phyloP scores from a whole-genome alignment of 202 grass and related monocot genomes.

The Zizania palustris region DNA sequence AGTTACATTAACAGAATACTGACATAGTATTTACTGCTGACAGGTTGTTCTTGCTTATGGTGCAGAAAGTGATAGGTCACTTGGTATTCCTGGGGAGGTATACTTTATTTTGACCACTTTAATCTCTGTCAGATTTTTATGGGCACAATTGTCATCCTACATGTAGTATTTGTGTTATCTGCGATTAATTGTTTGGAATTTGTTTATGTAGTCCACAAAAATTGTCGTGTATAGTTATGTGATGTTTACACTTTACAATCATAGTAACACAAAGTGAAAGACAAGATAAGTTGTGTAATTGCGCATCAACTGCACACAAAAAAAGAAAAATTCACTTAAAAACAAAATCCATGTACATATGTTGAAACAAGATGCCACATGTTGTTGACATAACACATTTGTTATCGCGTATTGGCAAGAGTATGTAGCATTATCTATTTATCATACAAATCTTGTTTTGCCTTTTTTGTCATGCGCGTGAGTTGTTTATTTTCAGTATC shows the following conservation, averaged over 20 bases:
- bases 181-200: neutral
- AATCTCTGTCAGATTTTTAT: conserved; percentile 10
- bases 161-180: conserved; percentile 20
- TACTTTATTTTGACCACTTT: conserved; percentile 27
- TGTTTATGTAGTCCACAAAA: neutral
- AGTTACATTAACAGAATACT: conserved; percentile 13
- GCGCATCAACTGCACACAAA: neutral
- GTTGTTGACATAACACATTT: neutral
- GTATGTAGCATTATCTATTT: conserved; percentile 1
- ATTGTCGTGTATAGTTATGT: conserved; percentile 19
- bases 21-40: conserved; percentile 32
- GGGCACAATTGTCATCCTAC: neutral
- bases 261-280: conserved; percentile 14
- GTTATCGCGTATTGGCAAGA: neutral
- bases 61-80: conserved; percentile 88
- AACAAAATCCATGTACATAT: conserved; percentile 1
- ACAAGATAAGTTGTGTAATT: neutral
- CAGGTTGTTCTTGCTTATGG: conserved; percentile 99
- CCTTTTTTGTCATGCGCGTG: conserved; percentile 19
- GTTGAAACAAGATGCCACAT: neutral
- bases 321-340: conserved; percentile 1
- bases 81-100: conserved; percentile 84
- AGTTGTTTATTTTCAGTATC: conserved; percentile 35
- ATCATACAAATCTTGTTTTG: neutral
- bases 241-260: neutral